phyloP scores from a whole-genome alignment of 257 asterid genomes.

The Echites panduratus region DNA sequence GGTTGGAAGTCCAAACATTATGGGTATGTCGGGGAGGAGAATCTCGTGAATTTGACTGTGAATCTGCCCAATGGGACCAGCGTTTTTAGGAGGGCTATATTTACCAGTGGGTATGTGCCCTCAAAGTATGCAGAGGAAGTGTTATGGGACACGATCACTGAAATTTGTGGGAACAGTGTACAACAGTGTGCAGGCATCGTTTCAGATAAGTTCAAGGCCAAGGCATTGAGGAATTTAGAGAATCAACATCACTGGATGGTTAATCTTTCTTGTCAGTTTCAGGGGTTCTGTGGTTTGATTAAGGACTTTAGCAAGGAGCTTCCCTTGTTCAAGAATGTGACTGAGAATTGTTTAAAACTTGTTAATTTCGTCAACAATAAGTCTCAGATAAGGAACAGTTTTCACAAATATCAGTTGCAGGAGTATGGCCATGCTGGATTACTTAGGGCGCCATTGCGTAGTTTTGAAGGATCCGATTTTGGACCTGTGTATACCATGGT shows the following conservation, averaged over 20 bases:
- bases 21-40: constrained; percentile 42
- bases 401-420: constrained; percentile 76
- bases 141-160: constrained; percentile 76
- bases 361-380: constrained; percentile 62
- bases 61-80: constrained; percentile 95
- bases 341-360: constrained; percentile 64
- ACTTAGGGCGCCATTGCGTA: constrained; percentile 46
- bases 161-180: constrained; percentile 59
- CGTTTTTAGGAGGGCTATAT: constrained; percentile 66
- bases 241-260: constrained; percentile 94
- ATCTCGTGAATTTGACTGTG: constrained; percentile 59
- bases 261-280: constrained; percentile 78
- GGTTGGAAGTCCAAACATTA: constrained; percentile 64
- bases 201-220: constrained; percentile 81
- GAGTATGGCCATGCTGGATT: constrained; percentile 75
- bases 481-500: constrained; percentile 49
- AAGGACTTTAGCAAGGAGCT: constrained; percentile 83
- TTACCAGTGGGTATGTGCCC: constrained; percentile 57
- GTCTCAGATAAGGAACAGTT: constrained; percentile 60
- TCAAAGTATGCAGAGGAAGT: constrained; percentile 81
- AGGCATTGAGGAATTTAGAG: constrained; percentile 71
- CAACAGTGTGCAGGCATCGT: constrained; percentile 90
- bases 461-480: constrained; percentile 50
- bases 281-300: constrained; percentile 60
- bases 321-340: constrained; percentile 59